phyloP scores from a whole-genome alignment of 352 stramenopile species.

The Phytophthora sp. region DNA sequence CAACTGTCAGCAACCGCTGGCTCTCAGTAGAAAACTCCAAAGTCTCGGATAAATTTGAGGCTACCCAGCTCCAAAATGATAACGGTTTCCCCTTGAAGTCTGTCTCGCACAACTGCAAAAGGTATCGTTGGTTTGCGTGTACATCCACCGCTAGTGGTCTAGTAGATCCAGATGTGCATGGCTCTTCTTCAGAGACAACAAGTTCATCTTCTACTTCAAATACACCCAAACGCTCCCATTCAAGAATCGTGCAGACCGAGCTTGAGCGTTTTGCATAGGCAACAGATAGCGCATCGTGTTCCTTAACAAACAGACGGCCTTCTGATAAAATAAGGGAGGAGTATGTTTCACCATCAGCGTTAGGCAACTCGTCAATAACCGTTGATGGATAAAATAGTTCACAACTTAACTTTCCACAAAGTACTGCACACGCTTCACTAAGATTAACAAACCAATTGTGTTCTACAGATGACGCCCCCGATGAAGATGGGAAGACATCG shows the following conservation, averaged over 20 bases:
- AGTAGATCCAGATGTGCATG: not conserved
- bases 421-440: conserved; percentile 43
- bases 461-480: not conserved
- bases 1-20: conserved; percentile 11
- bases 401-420: conserved; percentile 54
- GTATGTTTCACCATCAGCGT: not conserved
- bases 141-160: not conserved
- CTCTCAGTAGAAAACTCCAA: conserved; percentile 7
- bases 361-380: not conserved
- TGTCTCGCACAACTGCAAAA: conserved; percentile 19
- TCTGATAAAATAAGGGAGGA: conserved; percentile 15
- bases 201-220: conserved; percentile 67
- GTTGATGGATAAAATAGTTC: conserved; percentile 25
- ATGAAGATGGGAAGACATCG: not conserved
- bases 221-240: conserved; percentile 51
- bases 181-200: conserved; percentile 6
- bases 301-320: conserved; percentile 13
- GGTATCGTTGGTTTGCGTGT: conserved; percentile 13
- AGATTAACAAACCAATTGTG: conserved; percentile 59
- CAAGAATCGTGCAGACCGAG: conserved; percentile 32
- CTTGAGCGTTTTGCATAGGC: not conserved
- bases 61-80: conserved; percentile 27
- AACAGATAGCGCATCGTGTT: not conserved
- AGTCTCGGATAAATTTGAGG: conserved; percentile 7
- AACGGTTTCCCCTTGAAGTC: not conserved